Conservation (phyloP, 1,139 yeast species). For the Sugiyamaella neomexicana region DNA sequence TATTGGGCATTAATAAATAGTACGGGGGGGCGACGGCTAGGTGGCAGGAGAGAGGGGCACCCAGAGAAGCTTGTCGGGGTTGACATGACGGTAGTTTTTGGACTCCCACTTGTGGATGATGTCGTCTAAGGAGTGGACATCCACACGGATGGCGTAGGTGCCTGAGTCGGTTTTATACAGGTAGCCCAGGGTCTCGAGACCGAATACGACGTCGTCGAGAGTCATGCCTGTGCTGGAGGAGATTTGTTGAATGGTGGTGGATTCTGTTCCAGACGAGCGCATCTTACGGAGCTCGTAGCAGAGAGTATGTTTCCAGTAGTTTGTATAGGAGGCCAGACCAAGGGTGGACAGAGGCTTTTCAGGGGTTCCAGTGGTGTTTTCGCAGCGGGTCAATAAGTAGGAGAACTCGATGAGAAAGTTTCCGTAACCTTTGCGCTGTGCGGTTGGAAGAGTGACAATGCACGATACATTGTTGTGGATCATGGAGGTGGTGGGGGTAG, state of each 20-base stretch:
- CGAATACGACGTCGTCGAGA: constrained; percentile 76
- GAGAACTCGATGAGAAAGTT: constrained; percentile 86
- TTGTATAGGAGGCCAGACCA: constrained; percentile 81
- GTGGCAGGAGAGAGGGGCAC: constrained; percentile 3
- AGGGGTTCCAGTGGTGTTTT: constrained; percentile 84
- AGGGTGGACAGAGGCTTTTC: constrained; percentile 90
- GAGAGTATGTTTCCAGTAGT: constrained; percentile 76
- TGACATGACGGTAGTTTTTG: constrained; percentile 55
- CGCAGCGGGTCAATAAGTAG: constrained; percentile 71
- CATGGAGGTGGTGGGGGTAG: background rate
- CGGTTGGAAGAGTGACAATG: constrained; percentile 83
- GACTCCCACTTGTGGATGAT: constrained; percentile 55
- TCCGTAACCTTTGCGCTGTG: constrained; percentile 89
- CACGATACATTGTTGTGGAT: constrained; percentile 76
- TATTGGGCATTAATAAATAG: background rate
- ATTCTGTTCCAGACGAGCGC: constrained; percentile 30
- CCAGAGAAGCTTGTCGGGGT: constrained; percentile 32
- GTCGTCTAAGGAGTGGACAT: constrained; percentile 47
- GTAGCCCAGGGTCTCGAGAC: constrained; percentile 73
- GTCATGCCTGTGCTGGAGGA: constrained; percentile 80
- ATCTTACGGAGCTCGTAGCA: constrained; percentile 51
- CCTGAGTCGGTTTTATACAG: constrained; percentile 43
- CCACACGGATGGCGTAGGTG: constrained; percentile 55
- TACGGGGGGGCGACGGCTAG: background rate
- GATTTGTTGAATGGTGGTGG: constrained; percentile 57